Evolutionary conservation across 495 filamentous ascomycete genomes (phyloP), one percentile per base, ranked within the genome.

Genomic region (Pyrenula aspistea): DNA sequence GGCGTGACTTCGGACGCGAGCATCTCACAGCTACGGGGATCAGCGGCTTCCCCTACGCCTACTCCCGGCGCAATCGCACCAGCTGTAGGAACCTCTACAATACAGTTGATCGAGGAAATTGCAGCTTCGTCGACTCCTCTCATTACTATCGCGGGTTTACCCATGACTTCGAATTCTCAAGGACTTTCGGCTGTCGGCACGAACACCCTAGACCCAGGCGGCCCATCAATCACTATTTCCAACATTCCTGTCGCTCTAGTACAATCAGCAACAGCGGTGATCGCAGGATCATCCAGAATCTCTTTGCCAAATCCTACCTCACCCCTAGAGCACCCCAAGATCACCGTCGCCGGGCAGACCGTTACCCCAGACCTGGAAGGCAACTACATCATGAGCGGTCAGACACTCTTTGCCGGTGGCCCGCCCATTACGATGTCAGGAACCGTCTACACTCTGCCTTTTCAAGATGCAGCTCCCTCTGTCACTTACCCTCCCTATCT

Each of bases 391-490:
- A 31, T 58, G 0, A 54, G 24, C 24, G 31, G 25, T 21, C 62
- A 57, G 10, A 65, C 63, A 1, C 51, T 65, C 25, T 50, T 24
- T 12, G 56, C 61, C 51, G 63, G 63, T 2, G 59, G 22, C 12
- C 22, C 62, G 4, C 55, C 59, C 2, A 54, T 65, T 22, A 60
- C 53, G 1, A 12, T 64, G 22, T 56, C 63, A 10, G 61, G 61
- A 12, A 65, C 62, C 3, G n/a, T n/a, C n/a, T n/a, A n/a, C n/a
- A n/a, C n/a, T n/a, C n/a, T n/a, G n/a, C n/a, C n/a, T n/a, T n/a
- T n/a, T n/a, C n/a, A n/a, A n/a, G n/a, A n/a, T n/a, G n/a, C n/a
- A n/a, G n/a, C n/a, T n/a, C n/a, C n/a, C n/a, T n/a, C n/a, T n/a
- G n/a, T n/a, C n/a, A n/a, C n/a, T n/a, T n/a, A n/a, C n/a, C n/a